phyloP scores from a whole-genome alignment of 2,329 filamentous ascomycete genomes.

The Colletotrichum sp. region DNA sequence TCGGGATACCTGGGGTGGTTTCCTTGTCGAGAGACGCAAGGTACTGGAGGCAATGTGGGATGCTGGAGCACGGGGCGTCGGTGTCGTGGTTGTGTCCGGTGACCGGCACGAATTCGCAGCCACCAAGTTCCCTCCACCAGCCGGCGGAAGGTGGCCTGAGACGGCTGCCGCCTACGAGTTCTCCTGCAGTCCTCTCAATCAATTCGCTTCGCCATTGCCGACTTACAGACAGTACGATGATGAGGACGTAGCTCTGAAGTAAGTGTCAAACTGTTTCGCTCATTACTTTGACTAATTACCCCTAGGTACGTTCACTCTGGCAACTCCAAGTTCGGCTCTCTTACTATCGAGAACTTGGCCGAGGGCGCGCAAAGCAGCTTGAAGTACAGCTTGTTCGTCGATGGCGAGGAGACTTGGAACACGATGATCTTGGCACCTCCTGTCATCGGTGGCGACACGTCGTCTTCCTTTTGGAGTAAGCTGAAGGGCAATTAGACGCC shows the following conservation, averaged over 20 bases:
- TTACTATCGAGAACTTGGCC: conserved; percentile 75
- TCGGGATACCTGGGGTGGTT: conserved; percentile 93
- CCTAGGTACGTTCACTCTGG: conserved; percentile 78
- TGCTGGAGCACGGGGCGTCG: conserved; percentile 73
- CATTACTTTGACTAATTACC: conserved; percentile 23
- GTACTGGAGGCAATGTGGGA: conserved; percentile 95
- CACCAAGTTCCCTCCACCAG: conserved; percentile 74
- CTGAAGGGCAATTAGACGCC: conserved; percentile 29
- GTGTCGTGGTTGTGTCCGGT: conserved; percentile 84
- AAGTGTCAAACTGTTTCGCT: conserved; percentile 38
- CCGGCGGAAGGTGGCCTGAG: conserved; percentile 64
- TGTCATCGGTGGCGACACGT: conserved; percentile 30
- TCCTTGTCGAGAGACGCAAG: conserved; percentile 76
- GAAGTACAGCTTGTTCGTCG: conserved; percentile 81
- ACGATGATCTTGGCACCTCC: conserved; percentile 57
- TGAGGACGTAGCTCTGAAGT: conserved; percentile 86
- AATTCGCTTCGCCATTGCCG: conserved; percentile 88
- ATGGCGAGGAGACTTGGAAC: conserved; percentile 81
- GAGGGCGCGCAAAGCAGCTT: conserved; percentile 73
- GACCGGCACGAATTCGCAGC: conserved; percentile 98
- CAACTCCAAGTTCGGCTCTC: conserved; percentile 85
- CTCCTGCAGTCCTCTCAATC: conserved; percentile 86
- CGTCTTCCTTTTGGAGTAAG: conserved; percentile 52
- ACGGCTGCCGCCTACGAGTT: conserved; percentile 83
- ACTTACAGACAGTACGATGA: conserved; percentile 84